Evolutionary conservation across 768 basidiomycete species (phyloP), one percentile per base, ranked within the genome.

Genomic region (Ramaria rubella): DNA sequence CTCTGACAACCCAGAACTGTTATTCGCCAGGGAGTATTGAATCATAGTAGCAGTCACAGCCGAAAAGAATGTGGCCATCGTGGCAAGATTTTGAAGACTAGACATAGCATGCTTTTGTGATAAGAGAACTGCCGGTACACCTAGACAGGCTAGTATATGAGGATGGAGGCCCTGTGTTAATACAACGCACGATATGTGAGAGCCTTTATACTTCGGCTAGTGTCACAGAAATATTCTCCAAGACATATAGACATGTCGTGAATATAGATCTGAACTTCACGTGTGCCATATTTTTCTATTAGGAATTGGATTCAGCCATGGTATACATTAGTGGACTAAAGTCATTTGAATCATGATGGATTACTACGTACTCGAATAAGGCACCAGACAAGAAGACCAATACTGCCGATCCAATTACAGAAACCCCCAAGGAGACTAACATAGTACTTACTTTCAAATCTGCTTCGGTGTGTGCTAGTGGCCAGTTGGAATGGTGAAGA

Each of bases 11-110:
- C n/a, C n/a, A n/a, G n/a, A n/a, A n/a, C n/a, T n/a, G 26, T 17
- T 26, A 19, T n/a, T n/a, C n/a, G n/a, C n/a, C n/a, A 48, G 8
- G 7, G 46, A 23, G 27, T 27, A 48, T 15, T 51, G 49, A 15
- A 51, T 31, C 14, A 24, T 36, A 8, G 49, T 33, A 23, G 49
- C 49, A 19, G 49, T 51, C 11, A 51, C 49, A 5, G 30, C 49
- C 19, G 49, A 51, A 24, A 51, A 51, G 33, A 51, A 51, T 5
- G 49, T 51, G 7, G 49, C 49, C 6, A 51, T 51, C 17, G 49
- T 36, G 17, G 49, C 29, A 36, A 51, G 49, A 24, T 14, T 51
- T 17, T 51, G 49, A 8, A 31, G 33, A 36, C 34, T 51, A 4
- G 49, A 33, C 21, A 51, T 33, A 17, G 49, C 4, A 31, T 36